Evolutionary conservation across 345 rosid genomes (phyloP).

Genomic region (Eucalyptus urophylla): DNA sequence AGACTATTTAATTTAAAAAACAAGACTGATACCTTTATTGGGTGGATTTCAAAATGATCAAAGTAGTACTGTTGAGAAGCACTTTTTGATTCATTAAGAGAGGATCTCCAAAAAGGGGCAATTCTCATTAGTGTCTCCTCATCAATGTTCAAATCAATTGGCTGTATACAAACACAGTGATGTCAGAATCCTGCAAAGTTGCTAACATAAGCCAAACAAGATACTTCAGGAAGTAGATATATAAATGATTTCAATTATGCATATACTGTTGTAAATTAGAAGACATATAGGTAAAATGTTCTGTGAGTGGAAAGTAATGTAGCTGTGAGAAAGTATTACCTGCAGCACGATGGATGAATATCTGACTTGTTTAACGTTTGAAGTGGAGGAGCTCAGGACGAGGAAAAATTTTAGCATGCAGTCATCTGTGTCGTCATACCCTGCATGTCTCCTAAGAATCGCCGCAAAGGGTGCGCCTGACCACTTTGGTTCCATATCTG

Average conservation of each 20-base stretch:
- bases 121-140: conserved; percentile 86
- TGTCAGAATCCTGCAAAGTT: not conserved
- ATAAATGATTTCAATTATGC: not conserved
- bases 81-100: conserved; percentile 57
- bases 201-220: not conserved
- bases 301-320: not conserved
- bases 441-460: conserved; percentile 63
- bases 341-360: conserved; percentile 66
- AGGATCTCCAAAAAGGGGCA: conserved; percentile 82
- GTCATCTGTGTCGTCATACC: conserved; percentile 29
- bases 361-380: conserved; percentile 69
- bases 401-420: conserved; percentile 37
- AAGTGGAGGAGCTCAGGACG: conserved; percentile 45
- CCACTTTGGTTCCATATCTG: conserved; percentile 72
- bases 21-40: conserved; percentile 58
- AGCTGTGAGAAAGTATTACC: conserved; percentile 24
- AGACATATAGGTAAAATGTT: not conserved
- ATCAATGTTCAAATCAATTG: conserved; percentile 76
- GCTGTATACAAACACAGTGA: conserved; percentile 31
- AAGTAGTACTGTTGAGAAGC: conserved; percentile 74
- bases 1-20: not conserved
- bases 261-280: not conserved
- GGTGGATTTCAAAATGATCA: conserved; percentile 93
- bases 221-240: not conserved
- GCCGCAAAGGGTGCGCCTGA: conserved; percentile 78